Percentiles rank a stretch among this genome's conserved stretches.
Conservation (phyloP, 192 early-diverging fungal species). For the Dissophora ornata region DNA sequence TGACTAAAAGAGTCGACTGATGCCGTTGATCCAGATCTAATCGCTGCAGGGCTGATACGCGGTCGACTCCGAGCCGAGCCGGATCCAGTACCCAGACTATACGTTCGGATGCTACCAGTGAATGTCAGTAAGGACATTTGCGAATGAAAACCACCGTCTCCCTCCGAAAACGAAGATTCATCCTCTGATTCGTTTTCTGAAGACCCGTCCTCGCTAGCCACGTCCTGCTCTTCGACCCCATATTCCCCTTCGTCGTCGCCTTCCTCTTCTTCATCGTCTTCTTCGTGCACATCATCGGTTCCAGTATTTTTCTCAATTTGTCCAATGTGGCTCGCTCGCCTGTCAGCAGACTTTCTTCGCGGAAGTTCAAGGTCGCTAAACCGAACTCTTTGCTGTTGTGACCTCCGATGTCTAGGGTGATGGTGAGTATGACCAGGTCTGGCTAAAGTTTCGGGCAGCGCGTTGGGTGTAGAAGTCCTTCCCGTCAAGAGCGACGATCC, state of each 20-base stretch:
- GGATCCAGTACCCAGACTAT: constrained; percentile 44
- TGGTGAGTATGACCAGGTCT: not conserved
- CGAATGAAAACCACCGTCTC: constrained; percentile 24
- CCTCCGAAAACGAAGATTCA: constrained; percentile 10
- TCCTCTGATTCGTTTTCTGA: constrained; percentile 22
- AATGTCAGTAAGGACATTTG: constrained; percentile 48
- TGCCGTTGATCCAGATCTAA: not conserved
- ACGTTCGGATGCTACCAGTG: constrained; percentile 43
- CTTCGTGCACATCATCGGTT: not conserved
- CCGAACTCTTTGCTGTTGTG: not conserved
- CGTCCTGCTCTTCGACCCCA: constrained; percentile 12
- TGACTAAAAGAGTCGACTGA: too few species aligned
- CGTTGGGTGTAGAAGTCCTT: not conserved
- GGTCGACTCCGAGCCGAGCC: constrained; percentile 47
- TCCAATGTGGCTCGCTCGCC: not conserved
- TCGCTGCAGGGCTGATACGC: constrained; percentile 8
- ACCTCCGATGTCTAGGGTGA: not conserved
- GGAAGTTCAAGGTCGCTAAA: not conserved
- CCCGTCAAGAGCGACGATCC: constrained; percentile 15
- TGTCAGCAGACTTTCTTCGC: not conserved
- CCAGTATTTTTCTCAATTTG: not conserved
- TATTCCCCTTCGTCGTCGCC: too few species aligned
- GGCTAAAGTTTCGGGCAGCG: not conserved
- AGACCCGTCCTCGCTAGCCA: not conserved
- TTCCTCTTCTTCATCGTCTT: constrained; percentile 1